A percentile compares a stretch with the other conserved stretches of the same genome.
Evolutionary conservation across 2,329 filamentous ascomycete species (phyloP).

Genomic region (Aspergillus awamori): DNA sequence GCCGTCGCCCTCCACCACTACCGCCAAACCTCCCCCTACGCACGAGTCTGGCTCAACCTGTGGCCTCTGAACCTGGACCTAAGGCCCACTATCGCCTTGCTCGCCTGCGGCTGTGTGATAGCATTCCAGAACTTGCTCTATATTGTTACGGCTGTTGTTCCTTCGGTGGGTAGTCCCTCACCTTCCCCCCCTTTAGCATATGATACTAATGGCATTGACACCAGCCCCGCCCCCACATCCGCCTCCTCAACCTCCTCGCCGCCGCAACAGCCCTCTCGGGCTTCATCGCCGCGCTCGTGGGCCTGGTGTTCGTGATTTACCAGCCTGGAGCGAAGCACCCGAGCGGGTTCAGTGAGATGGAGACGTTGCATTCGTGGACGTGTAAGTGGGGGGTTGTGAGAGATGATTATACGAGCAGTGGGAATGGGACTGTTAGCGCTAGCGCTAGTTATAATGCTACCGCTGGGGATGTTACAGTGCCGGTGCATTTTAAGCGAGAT

Average conservation of each 20-base stretch:
- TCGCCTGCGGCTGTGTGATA: slow-evolving; percentile 43
- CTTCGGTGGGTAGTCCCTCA: slow-evolving; percentile 35
- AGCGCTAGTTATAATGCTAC: too few species aligned
- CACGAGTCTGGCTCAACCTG: slow-evolving; percentile 37
- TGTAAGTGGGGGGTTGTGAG: slow-evolving; percentile 41
- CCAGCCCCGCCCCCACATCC: slow-evolving; percentile 41
- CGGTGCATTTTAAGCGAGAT: slow-evolving; percentile 41
- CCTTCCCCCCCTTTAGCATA: not conserved
- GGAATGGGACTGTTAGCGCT: slow-evolving; percentile 13
- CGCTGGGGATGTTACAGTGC: slow-evolving; percentile 23
- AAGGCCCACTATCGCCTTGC: slow-evolving; percentile 41
- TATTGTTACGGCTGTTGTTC: slow-evolving; percentile 35
- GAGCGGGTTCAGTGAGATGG: slow-evolving; percentile 33
- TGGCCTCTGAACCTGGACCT: slow-evolving; percentile 49
- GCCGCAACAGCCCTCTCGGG: slow-evolving; percentile 39
- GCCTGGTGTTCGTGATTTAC: slow-evolving; percentile 39
- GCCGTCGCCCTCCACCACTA: slow-evolving; percentile 45
- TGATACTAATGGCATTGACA: not conserved
- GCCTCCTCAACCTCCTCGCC: slow-evolving; percentile 37
- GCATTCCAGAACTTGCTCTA: slow-evolving; percentile 37
- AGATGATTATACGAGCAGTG: slow-evolving; percentile 3
- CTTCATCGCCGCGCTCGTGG: slow-evolving; percentile 38
- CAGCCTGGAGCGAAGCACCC: slow-evolving; percentile 34
- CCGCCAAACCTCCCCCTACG: slow-evolving; percentile 39
- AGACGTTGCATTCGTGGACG: slow-evolving; percentile 47